These are phyloP conservation scores for Hypoxylon sp. DNA, from an alignment of 2,329 filamentous ascomycete species.

Conservation along the genomic window DNA sequence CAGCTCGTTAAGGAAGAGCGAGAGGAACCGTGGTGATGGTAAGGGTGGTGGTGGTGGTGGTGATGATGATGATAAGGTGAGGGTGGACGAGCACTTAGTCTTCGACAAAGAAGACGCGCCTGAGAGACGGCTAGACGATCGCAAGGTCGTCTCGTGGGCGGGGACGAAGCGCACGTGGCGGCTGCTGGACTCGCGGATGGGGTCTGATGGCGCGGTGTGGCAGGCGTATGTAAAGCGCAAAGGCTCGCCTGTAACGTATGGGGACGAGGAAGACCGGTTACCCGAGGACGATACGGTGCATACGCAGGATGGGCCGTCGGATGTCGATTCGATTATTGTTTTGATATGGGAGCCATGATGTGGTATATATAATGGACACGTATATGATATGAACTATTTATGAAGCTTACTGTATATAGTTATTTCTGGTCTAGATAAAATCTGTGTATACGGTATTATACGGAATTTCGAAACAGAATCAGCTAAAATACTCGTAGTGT, in stretches of 20 bases:
- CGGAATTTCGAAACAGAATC: background rate
- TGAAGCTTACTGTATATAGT: slow-evolving; percentile 13
- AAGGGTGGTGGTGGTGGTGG: background rate
- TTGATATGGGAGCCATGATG: slow-evolving; percentile 57
- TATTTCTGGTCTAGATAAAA: slow-evolving; percentile 4
- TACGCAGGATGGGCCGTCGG: slow-evolving; percentile 49
- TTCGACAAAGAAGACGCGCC: slow-evolving; percentile 51
- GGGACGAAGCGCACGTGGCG: slow-evolving; percentile 59
- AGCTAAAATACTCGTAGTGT: background rate
- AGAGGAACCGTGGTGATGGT: background rate
- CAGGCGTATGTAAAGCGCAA: slow-evolving; percentile 62
- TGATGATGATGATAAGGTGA: background rate
- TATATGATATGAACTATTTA: background rate
- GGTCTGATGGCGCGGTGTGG: slow-evolving; percentile 59
- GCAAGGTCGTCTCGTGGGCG: slow-evolving; percentile 56
- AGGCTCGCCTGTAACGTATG: slow-evolving; percentile 35
- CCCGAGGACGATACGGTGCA: slow-evolving; percentile 46
- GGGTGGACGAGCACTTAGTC: slow-evolving; percentile 50
- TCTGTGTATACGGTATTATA: background rate
- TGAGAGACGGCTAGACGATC: slow-evolving; percentile 44
- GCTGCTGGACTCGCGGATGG: slow-evolving; percentile 59
- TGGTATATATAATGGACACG: background rate
- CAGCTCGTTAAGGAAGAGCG: slow-evolving; percentile 24
- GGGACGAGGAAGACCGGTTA: slow-evolving; percentile 41
- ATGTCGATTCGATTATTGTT: slow-evolving; percentile 59